phyloP scores from a whole-genome alignment of 306 rosid genomes.

The Senna tora region DNA sequence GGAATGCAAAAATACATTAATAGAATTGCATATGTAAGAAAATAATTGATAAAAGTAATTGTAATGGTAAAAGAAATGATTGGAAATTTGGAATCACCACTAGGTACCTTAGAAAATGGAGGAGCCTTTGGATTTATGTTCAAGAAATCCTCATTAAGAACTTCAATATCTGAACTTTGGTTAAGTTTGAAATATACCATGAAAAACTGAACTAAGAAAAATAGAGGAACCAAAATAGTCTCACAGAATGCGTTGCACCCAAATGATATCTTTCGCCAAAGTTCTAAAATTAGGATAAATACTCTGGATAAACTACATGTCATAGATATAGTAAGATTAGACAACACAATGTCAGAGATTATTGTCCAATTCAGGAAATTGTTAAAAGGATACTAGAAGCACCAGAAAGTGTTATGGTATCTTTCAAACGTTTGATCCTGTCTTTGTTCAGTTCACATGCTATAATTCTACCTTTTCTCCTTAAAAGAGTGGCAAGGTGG shows the following conservation, averaged over 20 bases:
- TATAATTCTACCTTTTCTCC: slow-evolving; percentile 68
- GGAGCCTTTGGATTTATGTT: slow-evolving; percentile 62
- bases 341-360: not conserved
- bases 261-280: not conserved
- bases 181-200: slow-evolving; percentile 50
- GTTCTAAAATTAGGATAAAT: slow-evolving; percentile 15
- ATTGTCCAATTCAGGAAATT: not conserved
- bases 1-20: slow-evolving; percentile 12
- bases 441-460: slow-evolving; percentile 82
- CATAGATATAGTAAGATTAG: slow-evolving; percentile 6
- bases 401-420: slow-evolving; percentile 78
- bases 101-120: slow-evolving; percentile 65
- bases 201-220: not conserved
- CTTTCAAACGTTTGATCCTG: slow-evolving; percentile 70
- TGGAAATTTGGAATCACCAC: slow-evolving; percentile 4
- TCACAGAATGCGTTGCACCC: not conserved
- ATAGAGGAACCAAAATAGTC: not conserved
- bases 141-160: slow-evolving; percentile 82
- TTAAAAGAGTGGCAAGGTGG: slow-evolving; percentile 92
- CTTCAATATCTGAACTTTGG: slow-evolving; percentile 66
- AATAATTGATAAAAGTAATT: not conserved
- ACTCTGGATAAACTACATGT: slow-evolving; percentile 9
- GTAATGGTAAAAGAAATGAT: too few relatives aligned
- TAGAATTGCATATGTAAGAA: not conserved
- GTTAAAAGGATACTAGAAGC: slow-evolving; percentile 76